A percentile compares a stretch with the other conserved stretches of the same genome.
These are phyloP conservation scores for Lactifluus subvellereus DNA, from an alignment of 768 basidiomycete genomes.

Conservation along the genomic window DNA sequence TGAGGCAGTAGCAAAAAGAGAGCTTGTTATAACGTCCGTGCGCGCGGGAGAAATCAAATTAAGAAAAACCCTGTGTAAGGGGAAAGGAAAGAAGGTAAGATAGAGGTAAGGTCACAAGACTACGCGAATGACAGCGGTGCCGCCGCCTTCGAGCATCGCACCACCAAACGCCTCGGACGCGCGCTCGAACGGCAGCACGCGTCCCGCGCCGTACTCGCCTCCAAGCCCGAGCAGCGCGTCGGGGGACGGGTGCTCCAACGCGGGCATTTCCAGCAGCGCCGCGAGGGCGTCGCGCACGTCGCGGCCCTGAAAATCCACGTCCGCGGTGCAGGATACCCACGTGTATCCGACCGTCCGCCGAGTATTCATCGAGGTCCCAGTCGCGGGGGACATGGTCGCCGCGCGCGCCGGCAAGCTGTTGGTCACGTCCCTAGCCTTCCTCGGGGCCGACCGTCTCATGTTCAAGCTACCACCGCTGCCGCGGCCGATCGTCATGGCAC, in stretches of 20 bases:
- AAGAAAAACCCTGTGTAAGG: background rate
- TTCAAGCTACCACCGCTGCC: slow-evolving; percentile 17
- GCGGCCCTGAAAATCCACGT: slow-evolving; percentile 79
- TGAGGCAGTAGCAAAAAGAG: background rate
- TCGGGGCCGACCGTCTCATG: background rate
- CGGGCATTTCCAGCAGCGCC: slow-evolving; percentile 37
- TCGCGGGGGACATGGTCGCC: background rate
- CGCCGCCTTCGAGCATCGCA: slow-evolving; percentile 30
- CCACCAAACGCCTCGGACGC: slow-evolving; percentile 45
- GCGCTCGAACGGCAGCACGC: slow-evolving; percentile 49
- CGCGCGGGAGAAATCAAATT: background rate
- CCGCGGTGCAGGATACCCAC: slow-evolving; percentile 76
- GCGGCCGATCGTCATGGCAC: slow-evolving; percentile 24
- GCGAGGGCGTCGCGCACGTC: slow-evolving; percentile 54
- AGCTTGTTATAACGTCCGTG: background rate
- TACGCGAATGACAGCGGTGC: slow-evolving; percentile 33
- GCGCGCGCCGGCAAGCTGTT: background rate
- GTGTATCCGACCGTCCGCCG: slow-evolving; percentile 60
- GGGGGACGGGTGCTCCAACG: slow-evolving; percentile 32
- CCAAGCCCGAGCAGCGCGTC: slow-evolving; percentile 28
- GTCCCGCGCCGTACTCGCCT: slow-evolving; percentile 29
- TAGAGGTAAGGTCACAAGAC: slow-evolving; percentile 19
- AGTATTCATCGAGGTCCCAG: slow-evolving; percentile 12
- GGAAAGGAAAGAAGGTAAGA: background rate
- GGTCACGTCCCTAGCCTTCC: background rate